Evolutionary conservation across 2,329 filamentous ascomycete genomes (phyloP).

Genomic region (Fusarium succisae): DNA sequence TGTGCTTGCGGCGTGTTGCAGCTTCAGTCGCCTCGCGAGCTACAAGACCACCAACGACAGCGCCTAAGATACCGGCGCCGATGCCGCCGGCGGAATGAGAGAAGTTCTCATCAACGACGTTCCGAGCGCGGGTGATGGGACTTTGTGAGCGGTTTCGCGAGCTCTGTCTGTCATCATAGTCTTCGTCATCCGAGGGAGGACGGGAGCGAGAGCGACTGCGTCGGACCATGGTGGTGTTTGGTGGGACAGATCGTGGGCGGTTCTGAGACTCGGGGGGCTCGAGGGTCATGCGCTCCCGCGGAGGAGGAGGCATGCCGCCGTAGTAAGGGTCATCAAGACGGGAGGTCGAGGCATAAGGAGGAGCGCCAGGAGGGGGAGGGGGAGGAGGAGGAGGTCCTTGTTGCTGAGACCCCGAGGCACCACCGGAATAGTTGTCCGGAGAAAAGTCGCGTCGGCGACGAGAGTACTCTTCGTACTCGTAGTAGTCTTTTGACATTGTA

Average conservation of each 20-base stretch:
- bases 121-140: slow-evolving; percentile 53
- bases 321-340: slow-evolving; percentile 43
- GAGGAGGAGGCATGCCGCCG: slow-evolving; percentile 18
- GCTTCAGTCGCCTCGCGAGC: slow-evolving; percentile 59
- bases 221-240: slow-evolving; percentile 40
- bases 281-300: slow-evolving; percentile 45
- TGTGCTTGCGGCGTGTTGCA: slow-evolving; percentile 46
- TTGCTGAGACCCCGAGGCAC: slow-evolving; percentile 31
- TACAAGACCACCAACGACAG: slow-evolving; percentile 64
- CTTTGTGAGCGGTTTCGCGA: slow-evolving; percentile 43
- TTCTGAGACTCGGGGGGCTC: slow-evolving; percentile 38
- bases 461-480: slow-evolving; percentile 44
- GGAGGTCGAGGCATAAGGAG: slow-evolving; percentile 36
- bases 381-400: slow-evolving; percentile 26
- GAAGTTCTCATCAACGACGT: slow-evolving; percentile 58
- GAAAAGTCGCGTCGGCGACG: slow-evolving; percentile 44
- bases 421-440: slow-evolving; percentile 47
- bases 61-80: slow-evolving; percentile 62
- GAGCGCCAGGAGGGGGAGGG: slow-evolving; percentile 32
- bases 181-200: slow-evolving; percentile 30
- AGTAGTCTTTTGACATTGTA: slow-evolving; percentile 42
- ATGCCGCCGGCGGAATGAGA: slow-evolving; percentile 59
- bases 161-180: slow-evolving; percentile 39
- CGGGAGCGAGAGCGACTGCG: slow-evolving; percentile 39
- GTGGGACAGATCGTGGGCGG: slow-evolving; percentile 49